These are phyloP conservation scores for Aureobasidium leucospermi DNA, from an alignment of 2,329 filamentous ascomycete species.

Conservation along the genomic window DNA sequence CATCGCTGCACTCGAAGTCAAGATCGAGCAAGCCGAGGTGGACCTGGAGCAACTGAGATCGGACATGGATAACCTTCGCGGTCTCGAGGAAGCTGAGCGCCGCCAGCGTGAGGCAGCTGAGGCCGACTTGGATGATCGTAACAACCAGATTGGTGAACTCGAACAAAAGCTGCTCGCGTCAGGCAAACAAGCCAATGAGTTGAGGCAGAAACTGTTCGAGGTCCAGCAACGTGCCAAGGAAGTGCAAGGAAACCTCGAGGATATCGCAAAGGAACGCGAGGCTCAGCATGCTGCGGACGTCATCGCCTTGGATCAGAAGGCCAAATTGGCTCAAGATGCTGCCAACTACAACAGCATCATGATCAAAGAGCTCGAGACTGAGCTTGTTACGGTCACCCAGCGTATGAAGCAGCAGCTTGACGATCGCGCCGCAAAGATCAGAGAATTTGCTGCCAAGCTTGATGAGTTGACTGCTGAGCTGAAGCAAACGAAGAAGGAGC, in stretches of 20 bases:
- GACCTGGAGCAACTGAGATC: conserved; percentile 23
- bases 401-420: conserved; percentile 20
- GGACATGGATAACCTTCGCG: conserved; percentile 31
- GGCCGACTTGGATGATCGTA: conserved; percentile 35
- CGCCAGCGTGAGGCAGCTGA: conserved; percentile 38
- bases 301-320: conserved; percentile 32
- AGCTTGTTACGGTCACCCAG: conserved; percentile 28
- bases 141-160: conserved; percentile 34
- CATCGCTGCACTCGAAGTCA: conserved; percentile 32
- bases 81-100: conserved; percentile 34
- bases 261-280: conserved; percentile 32
- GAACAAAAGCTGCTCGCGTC: conserved; percentile 32
- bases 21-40: conserved; percentile 27
- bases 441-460: conserved; percentile 17
- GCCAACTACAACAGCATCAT: conserved; percentile 28
- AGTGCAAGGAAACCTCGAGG: conserved; percentile 32
- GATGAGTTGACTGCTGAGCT: conserved; percentile 19
- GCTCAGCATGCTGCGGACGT: conserved; percentile 29
- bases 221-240: conserved; percentile 36
- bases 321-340: conserved; percentile 32
- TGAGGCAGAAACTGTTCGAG: conserved; percentile 41
- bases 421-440: conserved; percentile 26
- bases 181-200: conserved; percentile 41
- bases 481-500: conserved; percentile 15
- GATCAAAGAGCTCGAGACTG: conserved; percentile 29